These are phyloP conservation scores for Venturia oleaginea DNA, from an alignment of 2,329 filamentous ascomycete species.

Conservation along the genomic window DNA sequence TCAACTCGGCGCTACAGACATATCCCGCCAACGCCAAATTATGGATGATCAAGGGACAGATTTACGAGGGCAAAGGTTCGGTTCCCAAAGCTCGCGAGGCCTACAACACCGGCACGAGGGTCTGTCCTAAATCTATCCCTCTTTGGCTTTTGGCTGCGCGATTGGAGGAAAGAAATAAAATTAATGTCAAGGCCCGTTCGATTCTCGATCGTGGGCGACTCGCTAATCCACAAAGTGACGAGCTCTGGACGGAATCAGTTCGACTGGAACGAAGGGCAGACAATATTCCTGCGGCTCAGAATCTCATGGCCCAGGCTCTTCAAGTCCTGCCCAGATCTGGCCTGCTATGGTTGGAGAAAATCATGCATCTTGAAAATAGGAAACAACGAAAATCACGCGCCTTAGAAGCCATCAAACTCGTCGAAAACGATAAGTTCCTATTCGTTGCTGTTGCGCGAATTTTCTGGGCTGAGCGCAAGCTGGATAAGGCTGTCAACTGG, in stretches of 20 bases:
- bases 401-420: conserved; percentile 92
- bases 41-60: conserved; percentile 98
- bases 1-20: conserved; percentile 73
- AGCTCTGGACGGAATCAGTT: conserved; percentile 90
- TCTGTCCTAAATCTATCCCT: conserved; percentile 72
- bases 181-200: conserved; percentile 83
- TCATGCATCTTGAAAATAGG: conserved; percentile 85
- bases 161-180: conserved; percentile 75
- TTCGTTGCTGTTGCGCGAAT: conserved; percentile 90
- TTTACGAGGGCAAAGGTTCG: conserved; percentile 72
- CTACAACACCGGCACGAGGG: conserved; percentile 78
- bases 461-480: conserved; percentile 85
- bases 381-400: conserved; percentile 88
- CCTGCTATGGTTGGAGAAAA: conserved; percentile 85
- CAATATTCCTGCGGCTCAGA: conserved; percentile 75
- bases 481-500: conserved; percentile 94
- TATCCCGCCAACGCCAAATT: conserved; percentile 83
- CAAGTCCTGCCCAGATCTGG: conserved; percentile 87
- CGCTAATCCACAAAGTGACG: conserved; percentile 72
- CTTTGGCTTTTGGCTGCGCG: conserved; percentile 85
- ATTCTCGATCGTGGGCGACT: conserved; percentile 86
- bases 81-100: conserved; percentile 80
- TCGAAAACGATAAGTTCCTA: conserved; percentile 81
- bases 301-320: conserved; percentile 84
- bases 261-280: conserved; percentile 82